Base-by-base conservation (phyloP, 2,329 filamentous ascomycete genomes). In the Pseudocercospora eumusae region DNA sequence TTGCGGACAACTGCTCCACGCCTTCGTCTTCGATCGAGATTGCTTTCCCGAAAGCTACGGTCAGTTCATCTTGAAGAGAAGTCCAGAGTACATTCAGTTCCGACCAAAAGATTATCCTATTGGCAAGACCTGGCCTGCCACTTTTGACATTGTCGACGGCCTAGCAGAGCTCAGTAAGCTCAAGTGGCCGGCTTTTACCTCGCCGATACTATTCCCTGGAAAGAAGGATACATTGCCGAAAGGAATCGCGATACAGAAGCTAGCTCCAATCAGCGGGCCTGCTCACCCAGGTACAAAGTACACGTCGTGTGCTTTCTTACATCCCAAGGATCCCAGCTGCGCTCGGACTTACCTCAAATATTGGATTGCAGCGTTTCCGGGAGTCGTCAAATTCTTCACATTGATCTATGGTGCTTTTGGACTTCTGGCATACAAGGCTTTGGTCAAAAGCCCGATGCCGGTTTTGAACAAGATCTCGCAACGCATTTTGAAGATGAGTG, bases 301-400 rank as follows among this genome's bases (percentile, higher is more conserved):
- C 25, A 85, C 97, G 20, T 93, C 92, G 47, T 99, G 95, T 77
- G 93, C 93, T 0, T 84, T 93, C 1, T 85, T 98, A 2, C 93
- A 99, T 74, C 93, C 93, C 0, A 82, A 85, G 18, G 91, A 96
- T 70, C 93, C 93, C 0, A 96, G 91, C 18, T 99, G 93, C 76
- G 84, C 89, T 40, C 90, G 91, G 28, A 96, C 91, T 2, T 96
- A 93, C 74, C 79, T 97, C 50, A 90, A 91, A 64, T 96, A 95
- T 77, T 93, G 91, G 85, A 86, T 96, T 61, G 85, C 86, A 59
- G 88, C 91, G 1, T 95, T 96, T 75, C 92, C 93, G 0, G 82
- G 84, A 0, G 80, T 96, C 27, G 86, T 89, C 6, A 89, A 91
- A 63, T 85, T 95, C 79, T 89, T 95, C 77, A 84, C 92, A 3